Percentiles rank a stretch among this genome's conserved stretches.
Evolutionary conservation across 1,139 yeast genomes (phyloP).

Genomic region (Ogataea hybrid): DNA sequence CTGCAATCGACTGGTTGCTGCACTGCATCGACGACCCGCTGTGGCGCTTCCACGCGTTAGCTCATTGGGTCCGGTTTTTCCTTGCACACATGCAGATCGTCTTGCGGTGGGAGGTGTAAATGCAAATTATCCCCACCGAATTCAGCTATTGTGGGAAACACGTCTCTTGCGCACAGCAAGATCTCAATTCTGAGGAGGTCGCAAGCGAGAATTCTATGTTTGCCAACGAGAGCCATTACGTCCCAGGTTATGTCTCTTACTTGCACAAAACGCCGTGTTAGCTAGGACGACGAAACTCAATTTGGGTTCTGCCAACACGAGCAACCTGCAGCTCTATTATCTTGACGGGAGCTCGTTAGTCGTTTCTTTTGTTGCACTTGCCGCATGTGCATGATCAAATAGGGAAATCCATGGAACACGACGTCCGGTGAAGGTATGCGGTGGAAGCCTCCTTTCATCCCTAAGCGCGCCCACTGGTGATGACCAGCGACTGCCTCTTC

Average conservation of each 20-base stretch:
- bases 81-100: background rate
- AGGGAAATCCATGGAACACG: background rate
- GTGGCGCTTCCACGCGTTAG: too few relatives aligned
- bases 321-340: background rate
- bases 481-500: background rate
- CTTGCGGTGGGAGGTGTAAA: background rate
- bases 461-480: background rate
- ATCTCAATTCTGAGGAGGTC: background rate
- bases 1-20: too few relatives aligned
- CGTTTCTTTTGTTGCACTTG: background rate
- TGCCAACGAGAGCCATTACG: too few relatives aligned
- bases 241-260: background rate
- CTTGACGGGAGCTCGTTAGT: background rate
- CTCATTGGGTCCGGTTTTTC: background rate
- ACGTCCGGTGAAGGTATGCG: background rate
- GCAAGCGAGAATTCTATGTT: too few relatives aligned
- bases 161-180: background rate
- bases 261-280: background rate
- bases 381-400: background rate
- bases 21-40: too few relatives aligned
- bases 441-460: slow-evolving; percentile 1
- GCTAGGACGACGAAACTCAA: background rate
- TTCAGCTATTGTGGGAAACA: background rate
- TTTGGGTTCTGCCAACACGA: background rate
- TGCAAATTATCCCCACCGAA: background rate